Evolutionary conservation across 257 asterid genomes (phyloP).

Genomic region (Solanum stenotomum): DNA sequence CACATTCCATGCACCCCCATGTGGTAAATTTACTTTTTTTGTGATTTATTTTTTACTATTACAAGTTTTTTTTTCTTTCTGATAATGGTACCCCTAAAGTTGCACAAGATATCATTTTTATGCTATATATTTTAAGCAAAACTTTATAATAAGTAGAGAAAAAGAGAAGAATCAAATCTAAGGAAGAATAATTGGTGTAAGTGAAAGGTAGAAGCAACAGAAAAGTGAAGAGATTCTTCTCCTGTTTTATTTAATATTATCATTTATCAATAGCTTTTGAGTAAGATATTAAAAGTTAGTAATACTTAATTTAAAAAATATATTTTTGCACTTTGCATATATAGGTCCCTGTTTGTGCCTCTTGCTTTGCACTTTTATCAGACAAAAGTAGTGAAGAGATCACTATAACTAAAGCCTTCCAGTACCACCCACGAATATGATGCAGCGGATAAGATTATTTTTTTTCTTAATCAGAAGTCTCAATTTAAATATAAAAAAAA

Average conservation of each 20-base stretch:
- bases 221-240: background rate
- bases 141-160: background rate
- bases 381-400: background rate
- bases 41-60: background rate
- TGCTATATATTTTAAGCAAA: background rate
- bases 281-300: background rate
- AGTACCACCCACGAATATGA: too few relatives aligned
- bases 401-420: background rate
- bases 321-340: background rate
- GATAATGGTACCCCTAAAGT: background rate
- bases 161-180: background rate
- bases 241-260: background rate
- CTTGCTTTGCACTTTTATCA: background rate
- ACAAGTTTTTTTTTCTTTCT: background rate
- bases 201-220: background rate
- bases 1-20: background rate
- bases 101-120: background rate
- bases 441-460: rapidly evolving
- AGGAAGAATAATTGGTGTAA: background rate
- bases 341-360: background rate
- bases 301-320: too few relatives aligned
- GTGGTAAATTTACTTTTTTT: background rate
- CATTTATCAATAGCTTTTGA: background rate
- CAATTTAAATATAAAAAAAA: too few relatives aligned
- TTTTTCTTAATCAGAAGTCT: too few relatives aligned